Evolutionary conservation across 2,329 filamentous ascomycete species (phyloP).

Genomic region (Fusarium sp.): DNA sequence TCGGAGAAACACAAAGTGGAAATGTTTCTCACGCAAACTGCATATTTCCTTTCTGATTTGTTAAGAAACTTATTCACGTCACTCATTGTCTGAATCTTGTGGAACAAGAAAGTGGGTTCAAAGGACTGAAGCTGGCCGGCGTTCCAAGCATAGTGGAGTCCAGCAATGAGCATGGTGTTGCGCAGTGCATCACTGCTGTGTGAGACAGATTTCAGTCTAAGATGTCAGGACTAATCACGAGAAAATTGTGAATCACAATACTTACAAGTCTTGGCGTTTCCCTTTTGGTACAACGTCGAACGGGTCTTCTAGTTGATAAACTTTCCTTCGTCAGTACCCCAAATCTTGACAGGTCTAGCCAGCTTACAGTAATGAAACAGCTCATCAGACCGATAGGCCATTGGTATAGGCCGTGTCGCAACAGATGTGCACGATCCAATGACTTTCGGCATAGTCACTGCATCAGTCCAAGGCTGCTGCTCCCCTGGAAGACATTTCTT

Average conservation of each 20-base stretch:
- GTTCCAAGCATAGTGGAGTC: slow-evolving; percentile 38
- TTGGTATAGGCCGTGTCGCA: slow-evolving; percentile 12
- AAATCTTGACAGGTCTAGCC: fast-evolving
- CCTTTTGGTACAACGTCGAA: slow-evolving; percentile 5
- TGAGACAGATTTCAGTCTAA: slow-evolving; percentile 21
- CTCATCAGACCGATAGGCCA: slow-evolving; percentile 39
- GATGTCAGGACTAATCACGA: fast-evolving
- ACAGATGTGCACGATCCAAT: slow-evolving; percentile 8
- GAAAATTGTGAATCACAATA: fast-evolving
- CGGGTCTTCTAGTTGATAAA: slow-evolving; percentile 6
- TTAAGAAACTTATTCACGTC: slow-evolving; percentile 23
- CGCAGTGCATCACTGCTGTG: slow-evolving; percentile 27
- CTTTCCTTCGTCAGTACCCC: not conserved
- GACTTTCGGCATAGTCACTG: not conserved
- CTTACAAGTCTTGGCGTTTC: slow-evolving; percentile 10
- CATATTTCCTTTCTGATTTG: not conserved
- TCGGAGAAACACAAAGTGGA: slow-evolving; percentile 35
- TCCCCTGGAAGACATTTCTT: slow-evolving; percentile 33
- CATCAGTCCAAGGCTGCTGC: slow-evolving; percentile 31
- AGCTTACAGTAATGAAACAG: slow-evolving; percentile 40
- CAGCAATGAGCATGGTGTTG: slow-evolving; percentile 36
- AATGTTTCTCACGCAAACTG: slow-evolving; percentile 28
- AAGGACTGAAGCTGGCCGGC: slow-evolving; percentile 21
- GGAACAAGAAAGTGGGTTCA: slow-evolving; percentile 35
- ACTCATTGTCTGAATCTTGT: slow-evolving; percentile 37